Conservation (phyloP, 805 yeast species). For the Wickerhamomyces chaumierensis region DNA sequence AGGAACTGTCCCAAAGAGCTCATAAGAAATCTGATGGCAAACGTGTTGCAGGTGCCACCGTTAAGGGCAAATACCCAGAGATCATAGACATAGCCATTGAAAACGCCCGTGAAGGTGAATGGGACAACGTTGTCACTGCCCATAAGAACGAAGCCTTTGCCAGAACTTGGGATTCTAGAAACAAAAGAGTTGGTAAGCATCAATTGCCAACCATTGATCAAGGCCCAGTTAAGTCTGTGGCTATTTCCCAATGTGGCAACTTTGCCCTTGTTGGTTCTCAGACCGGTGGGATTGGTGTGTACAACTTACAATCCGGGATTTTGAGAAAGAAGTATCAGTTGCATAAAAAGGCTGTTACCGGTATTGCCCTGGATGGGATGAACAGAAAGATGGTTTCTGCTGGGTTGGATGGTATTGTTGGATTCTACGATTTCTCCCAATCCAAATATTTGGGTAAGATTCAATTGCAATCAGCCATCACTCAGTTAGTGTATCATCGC, state of each 20-base stretch:
- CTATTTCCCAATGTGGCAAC: constrained; percentile 89
- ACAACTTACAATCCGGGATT: constrained; percentile 86
- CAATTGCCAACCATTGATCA: constrained; percentile 64
- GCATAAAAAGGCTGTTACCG: constrained; percentile 77
- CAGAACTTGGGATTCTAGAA: constrained; percentile 79
- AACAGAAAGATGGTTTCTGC: constrained; percentile 78
- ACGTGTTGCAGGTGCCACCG: constrained; percentile 45
- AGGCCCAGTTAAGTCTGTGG: constrained; percentile 62
- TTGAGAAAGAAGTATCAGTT: constrained; percentile 56
- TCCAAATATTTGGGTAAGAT: constrained; percentile 58
- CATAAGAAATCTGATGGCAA: constrained; percentile 31
- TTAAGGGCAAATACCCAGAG: constrained; percentile 69
- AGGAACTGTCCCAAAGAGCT: constrained; percentile 75
- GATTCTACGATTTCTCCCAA: constrained; percentile 74
- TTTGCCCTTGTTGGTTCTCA: constrained; percentile 89
- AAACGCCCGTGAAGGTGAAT: constrained; percentile 68
- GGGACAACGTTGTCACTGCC: constrained; percentile 89
- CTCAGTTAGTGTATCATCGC: constrained; percentile 65
- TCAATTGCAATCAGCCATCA: constrained; percentile 65
- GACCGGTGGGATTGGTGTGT: constrained; percentile 73
- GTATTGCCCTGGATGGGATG: constrained; percentile 82
- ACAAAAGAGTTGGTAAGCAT: constrained; percentile 72
- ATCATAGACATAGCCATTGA: constrained; percentile 61
- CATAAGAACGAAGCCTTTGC: constrained; percentile 79
- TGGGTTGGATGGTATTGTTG: constrained; percentile 83